Base-by-base conservation (phyloP, 106 monocot genomes). In the Apostasia shenzhenica region DNA sequence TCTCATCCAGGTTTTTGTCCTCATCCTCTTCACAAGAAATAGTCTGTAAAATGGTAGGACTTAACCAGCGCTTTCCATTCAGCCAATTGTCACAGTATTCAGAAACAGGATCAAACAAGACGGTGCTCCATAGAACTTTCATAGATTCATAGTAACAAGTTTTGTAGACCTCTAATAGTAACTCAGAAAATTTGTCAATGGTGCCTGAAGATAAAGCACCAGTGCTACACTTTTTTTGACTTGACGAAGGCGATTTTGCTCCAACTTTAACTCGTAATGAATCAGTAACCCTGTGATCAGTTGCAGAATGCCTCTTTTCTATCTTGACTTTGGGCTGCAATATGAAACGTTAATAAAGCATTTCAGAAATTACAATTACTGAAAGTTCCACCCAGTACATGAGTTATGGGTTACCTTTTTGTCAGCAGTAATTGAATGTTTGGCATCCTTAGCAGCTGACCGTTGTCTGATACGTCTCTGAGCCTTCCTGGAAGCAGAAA, bases 51-150 rank as follows among this genome's bases (percentile, higher is more conserved):
- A 39, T 10, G 37, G 51, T 46, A 61, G 11, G 52, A 37, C 41
- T 41, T 67, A 68, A 81, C 84, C 79, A 80, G n/a, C 72, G 69
- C 62, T 83, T 89, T 55, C 59, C 79, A 70, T 79, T 89, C 38
- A 79, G 76, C 95, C 95, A 97, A 47, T 46, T 66, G 41, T 13
- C 58, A 57, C 81, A 85, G 68, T 77, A 77, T 45, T 86, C 84
- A 41, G 76, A 59, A 58, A 97, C 63, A 70, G 72, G 70, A 73
- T 89, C 92, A 68, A 79, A 84, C 74, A 86, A 79, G 43, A 87
- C 82, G 14, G 59, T 77, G 81, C 85, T 80, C 95, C 95, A 97
- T 13, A 89, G 38, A 53, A 77, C 70, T 55, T 63, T 85, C 86
- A 97, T 82, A 48, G 73, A 77, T 57, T 97, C 89, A 75, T 84